phyloP scores from a whole-genome alignment of 106 monocot species.

The Dendrobium nobile region DNA sequence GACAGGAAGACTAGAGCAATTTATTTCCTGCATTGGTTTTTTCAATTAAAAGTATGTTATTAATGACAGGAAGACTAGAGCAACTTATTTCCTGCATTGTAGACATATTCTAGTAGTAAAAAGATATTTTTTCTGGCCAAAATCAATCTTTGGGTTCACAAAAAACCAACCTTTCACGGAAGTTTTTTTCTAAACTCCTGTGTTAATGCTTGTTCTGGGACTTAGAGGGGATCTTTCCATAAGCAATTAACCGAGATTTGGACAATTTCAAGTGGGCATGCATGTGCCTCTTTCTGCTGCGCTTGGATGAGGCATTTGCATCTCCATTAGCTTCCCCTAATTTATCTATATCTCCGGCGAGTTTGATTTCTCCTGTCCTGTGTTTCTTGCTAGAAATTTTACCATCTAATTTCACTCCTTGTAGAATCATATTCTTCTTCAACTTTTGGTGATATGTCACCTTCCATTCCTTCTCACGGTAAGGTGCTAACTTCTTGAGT shows the following conservation, averaged over 20 bases:
- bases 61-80: too few species aligned
- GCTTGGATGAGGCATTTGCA: slow-evolving; percentile 25
- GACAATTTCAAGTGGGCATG: slow-evolving; percentile 52
- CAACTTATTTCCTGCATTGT: too few species aligned
- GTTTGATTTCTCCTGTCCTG: background rate
- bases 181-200: background rate
- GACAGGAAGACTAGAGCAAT: too few species aligned
- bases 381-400: slow-evolving; percentile 26
- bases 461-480: slow-evolving; percentile 81
- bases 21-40: too few species aligned
- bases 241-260: slow-evolving; percentile 40
- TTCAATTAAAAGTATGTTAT: too few species aligned
- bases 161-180: background rate
- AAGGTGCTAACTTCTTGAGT: slow-evolving; percentile 81
- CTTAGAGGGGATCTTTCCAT: slow-evolving; percentile 47
- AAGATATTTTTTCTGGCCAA: too few species aligned
- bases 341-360: slow-evolving; percentile 6
- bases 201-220: slow-evolving; percentile 36
- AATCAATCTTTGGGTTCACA: too few species aligned
- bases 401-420: slow-evolving; percentile 22
- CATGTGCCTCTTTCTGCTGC: slow-evolving; percentile 29
- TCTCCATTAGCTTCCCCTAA: slow-evolving; percentile 23
- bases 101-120: too few species aligned
- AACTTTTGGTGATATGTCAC: slow-evolving; percentile 68
- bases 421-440: slow-evolving; percentile 52